These are phyloP conservation scores for Clavispora carvajalis DNA, from an alignment of 805 yeast species.

Conservation along the genomic window DNA sequence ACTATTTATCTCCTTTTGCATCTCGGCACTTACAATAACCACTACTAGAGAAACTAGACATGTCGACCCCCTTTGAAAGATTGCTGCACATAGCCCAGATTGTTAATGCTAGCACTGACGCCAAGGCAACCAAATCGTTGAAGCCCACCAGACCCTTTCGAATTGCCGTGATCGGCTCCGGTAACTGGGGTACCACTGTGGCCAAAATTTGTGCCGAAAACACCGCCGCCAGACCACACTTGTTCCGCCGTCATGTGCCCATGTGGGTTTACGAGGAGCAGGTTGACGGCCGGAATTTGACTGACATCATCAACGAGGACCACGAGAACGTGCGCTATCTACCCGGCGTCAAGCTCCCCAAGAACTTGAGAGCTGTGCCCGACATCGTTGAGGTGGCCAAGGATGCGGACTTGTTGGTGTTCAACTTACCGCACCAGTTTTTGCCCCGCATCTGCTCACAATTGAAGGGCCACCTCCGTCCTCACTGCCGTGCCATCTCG, in stretches of 20 bases:
- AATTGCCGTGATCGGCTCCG: slow-evolving; percentile 70
- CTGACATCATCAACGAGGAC: slow-evolving; percentile 82
- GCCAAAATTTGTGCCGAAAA: slow-evolving; percentile 95
- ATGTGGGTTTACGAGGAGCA: slow-evolving; percentile 98
- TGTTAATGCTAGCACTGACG: slow-evolving; percentile 10
- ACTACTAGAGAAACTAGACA: no score
- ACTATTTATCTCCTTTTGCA: background rate
- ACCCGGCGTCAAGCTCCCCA: slow-evolving; percentile 83
- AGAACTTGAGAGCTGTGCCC: slow-evolving; percentile 85
- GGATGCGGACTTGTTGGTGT: slow-evolving; percentile 81
- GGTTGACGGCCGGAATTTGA: slow-evolving; percentile 70
- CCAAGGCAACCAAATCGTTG: slow-evolving; percentile 3
- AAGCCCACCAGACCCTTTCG: slow-evolving; percentile 25
- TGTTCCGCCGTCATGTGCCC: slow-evolving; percentile 69
- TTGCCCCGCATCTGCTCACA: slow-evolving; percentile 70
- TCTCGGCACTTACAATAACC: background rate
- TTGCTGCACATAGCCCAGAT: slow-evolving; percentile 16
- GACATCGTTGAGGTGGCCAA: slow-evolving; percentile 68
- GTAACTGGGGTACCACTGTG: slow-evolving; percentile 97
- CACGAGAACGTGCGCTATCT: slow-evolving; percentile 95
- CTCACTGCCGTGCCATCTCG: slow-evolving; percentile 79
- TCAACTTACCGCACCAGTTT: slow-evolving; percentile 97
- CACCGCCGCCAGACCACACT: slow-evolving; percentile 60
- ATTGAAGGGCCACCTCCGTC: slow-evolving; percentile 69
- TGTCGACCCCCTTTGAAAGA: slow-evolving; percentile 9